phyloP scores from a whole-genome alignment of 768 basidiomycete species.

The Russula sp. region DNA sequence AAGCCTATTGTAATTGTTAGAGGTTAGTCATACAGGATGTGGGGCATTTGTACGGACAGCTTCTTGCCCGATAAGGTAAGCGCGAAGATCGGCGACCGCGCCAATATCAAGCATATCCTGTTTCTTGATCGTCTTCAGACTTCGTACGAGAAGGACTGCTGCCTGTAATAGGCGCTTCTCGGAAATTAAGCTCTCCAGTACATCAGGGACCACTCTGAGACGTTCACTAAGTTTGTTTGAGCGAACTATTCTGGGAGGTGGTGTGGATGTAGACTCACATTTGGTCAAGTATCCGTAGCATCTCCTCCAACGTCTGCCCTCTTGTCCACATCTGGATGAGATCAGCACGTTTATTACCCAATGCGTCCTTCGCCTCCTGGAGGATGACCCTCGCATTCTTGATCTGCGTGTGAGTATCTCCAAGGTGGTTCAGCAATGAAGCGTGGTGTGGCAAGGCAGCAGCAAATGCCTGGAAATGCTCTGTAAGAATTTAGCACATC shows the following conservation, averaged over 20 bases:
- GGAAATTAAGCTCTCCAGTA: conserved; percentile 87
- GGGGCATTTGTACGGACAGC: conserved; percentile 43
- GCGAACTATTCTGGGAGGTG: conserved; percentile 10
- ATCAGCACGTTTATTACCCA: conserved; percentile 79
- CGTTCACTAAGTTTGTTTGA: conserved; percentile 43
- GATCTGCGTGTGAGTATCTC: conserved; percentile 67
- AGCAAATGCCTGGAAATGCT: conserved; percentile 91
- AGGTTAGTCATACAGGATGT: conserved; percentile 5
- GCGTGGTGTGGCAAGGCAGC: conserved; percentile 91
- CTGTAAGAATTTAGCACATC: conserved; percentile 33
- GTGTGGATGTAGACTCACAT: conserved; percentile 46
- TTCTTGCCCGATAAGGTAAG: conserved; percentile 82
- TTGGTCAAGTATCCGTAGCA: conserved; percentile 89
- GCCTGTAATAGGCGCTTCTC: conserved; percentile 92
- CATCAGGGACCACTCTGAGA: conserved; percentile 84
- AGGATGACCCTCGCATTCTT: conserved; percentile 60
- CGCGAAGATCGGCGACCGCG: conserved; percentile 82
- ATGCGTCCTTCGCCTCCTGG: conserved; percentile 69
- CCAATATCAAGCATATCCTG: conserved; percentile 92
- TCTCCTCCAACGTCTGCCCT: conserved; percentile 89
- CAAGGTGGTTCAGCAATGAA: conserved; percentile 63
- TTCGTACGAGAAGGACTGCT: conserved; percentile 76
- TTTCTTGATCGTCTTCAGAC: conserved; percentile 85
- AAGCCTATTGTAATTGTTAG: conserved; percentile 43
- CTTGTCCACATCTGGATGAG: conserved; percentile 85